Conservation (phyloP, 495 filamentous ascomycete genomes). For the Neurospora sublineolata region DNA sequence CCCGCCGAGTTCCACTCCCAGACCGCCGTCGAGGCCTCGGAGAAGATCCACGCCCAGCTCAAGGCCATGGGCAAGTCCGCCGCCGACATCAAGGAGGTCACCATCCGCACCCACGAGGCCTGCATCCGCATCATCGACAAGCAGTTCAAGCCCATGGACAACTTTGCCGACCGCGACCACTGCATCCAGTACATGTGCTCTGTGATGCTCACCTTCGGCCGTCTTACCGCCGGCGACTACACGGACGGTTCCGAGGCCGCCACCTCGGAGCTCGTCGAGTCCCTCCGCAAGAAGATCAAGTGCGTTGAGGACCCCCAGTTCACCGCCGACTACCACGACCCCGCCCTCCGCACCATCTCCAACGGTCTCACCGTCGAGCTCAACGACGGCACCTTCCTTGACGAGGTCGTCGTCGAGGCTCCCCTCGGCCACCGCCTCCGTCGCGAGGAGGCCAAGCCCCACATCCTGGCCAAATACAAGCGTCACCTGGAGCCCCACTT, state of each 20-base stretch:
- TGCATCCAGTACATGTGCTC: slow-evolving; percentile 99
- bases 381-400: slow-evolving; percentile 86
- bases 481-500: slow-evolving; percentile 81
- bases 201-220: slow-evolving; percentile 88
- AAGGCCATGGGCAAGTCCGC: slow-evolving; percentile 79
- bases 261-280: slow-evolving; percentile 78
- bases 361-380: slow-evolving; percentile 90
- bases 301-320: slow-evolving; percentile 95
- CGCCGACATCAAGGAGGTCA: slow-evolving; percentile 84
- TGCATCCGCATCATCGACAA: slow-evolving; percentile 99
- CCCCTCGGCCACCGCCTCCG: slow-evolving; percentile 86
- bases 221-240: slow-evolving; percentile 85
- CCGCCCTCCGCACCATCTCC: slow-evolving; percentile 82
- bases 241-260: slow-evolving; percentile 83
- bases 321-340: slow-evolving; percentile 89
- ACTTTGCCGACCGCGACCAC: slow-evolving; percentile 98
- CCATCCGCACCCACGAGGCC: slow-evolving; percentile 93
- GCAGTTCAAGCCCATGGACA: slow-evolving; percentile 99
- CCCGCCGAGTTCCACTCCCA: slow-evolving; percentile 99
- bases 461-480: slow-evolving; percentile 90
- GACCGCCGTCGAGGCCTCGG: slow-evolving; percentile 89
- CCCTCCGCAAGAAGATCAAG: slow-evolving; percentile 77
- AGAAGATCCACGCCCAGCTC: slow-evolving; percentile 74
- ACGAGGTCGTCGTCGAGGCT: slow-evolving; percentile 89
- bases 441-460: slow-evolving; percentile 92